phyloP scores from a whole-genome alignment of 2,329 filamentous ascomycete genomes.

The Sporothrix curviconia region DNA sequence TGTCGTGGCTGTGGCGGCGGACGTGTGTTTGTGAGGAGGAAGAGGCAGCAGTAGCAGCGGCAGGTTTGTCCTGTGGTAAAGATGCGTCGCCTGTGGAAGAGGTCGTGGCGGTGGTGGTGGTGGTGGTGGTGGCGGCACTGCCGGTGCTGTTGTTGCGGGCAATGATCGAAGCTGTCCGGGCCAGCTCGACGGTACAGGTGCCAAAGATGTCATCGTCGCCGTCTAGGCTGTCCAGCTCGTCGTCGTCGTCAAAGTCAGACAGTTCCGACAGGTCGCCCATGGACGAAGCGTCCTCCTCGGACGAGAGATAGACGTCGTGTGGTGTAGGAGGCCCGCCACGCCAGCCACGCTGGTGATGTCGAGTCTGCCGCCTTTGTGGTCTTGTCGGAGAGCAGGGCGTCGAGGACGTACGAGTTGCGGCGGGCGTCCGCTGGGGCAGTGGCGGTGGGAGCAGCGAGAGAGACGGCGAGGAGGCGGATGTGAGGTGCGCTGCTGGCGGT shows the following conservation, averaged over 20 bases:
- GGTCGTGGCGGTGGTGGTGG: background rate
- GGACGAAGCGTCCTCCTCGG: slow-evolving; percentile 59
- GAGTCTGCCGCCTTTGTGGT: slow-evolving; percentile 19
- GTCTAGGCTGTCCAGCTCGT: slow-evolving; percentile 39
- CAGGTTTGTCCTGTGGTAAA: background rate
- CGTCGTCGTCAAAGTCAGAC: slow-evolving; percentile 33
- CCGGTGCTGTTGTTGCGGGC: background rate
- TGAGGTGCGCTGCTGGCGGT: background rate
- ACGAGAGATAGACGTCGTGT: slow-evolving; percentile 58
- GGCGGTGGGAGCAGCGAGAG: slow-evolving; percentile 31
- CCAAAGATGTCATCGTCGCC: slow-evolving; percentile 16
- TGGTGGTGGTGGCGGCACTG: background rate
- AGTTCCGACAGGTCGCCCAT: slow-evolving; percentile 50
- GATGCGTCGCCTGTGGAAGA: background rate
- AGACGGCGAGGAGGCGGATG: background rate
- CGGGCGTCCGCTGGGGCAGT: slow-evolving; percentile 45
- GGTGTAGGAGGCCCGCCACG: slow-evolving; percentile 36
- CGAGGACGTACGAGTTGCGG: slow-evolving; percentile 41
- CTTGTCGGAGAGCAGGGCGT: slow-evolving; percentile 25
- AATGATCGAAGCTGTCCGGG: background rate
- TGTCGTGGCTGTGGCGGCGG: slow-evolving; percentile 42
- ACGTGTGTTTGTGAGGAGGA: no score
- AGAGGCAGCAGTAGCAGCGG: no score
- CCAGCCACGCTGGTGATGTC: slow-evolving; percentile 15
- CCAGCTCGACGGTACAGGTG: background rate